Evolutionary conservation across 1,284 basidiomycete genomes (phyloP), one percentile per base, ranked within the genome.

Genomic region (Golubevia pallescens): DNA sequence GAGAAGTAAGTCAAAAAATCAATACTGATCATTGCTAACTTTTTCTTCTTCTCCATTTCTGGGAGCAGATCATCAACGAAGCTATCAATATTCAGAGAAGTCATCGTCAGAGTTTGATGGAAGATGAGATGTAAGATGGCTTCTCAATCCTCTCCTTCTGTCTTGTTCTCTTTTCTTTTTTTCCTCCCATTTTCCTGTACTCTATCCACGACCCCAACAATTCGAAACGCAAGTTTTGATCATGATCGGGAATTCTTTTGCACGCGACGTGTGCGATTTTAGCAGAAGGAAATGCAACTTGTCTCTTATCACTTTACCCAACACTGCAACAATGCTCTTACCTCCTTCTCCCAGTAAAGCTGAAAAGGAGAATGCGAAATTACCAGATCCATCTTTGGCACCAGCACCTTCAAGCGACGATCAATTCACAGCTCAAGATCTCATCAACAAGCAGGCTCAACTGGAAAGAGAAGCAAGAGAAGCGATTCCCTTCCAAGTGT

Each of bases 401-500:
- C 34, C 34, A 38, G 34, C 34, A 5, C 34, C 34, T 10, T 38
- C 34, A 4, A 5, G 5, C 3, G 34, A 38, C 10, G 34, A 38
- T 38, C 34, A 38, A n/a, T n/a, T 86, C 63, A 86, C 78, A 21
- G 86, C 86, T 4, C 68, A 67, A 23, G 86, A 87, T 61, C 67
- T 87, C 13, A 72, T 86, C 32, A 77, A 78, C 0, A 80, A 78
- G 3, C 86, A 87, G 60, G 73, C 75, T 0, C 73, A 73, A 10
- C 70, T 87, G 13, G 86, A 87, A 57, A 74, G 69, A 2, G 83
- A 86, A 52, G 86, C 86, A 1, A 66, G 75, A 24, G 86, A 86
- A 34, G 82, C 80, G 0, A 75, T 87, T 28, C 86, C 86, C 0
- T 87, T 82, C 69, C 62, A 67, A 10, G 76, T 86, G 61, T 42